A percentile compares a stretch with the other conserved stretches of the same genome.
These are phyloP conservation scores for Leccinum idahoense DNA, from an alignment of 1,284 basidiomycete species.

Conservation along the genomic window DNA sequence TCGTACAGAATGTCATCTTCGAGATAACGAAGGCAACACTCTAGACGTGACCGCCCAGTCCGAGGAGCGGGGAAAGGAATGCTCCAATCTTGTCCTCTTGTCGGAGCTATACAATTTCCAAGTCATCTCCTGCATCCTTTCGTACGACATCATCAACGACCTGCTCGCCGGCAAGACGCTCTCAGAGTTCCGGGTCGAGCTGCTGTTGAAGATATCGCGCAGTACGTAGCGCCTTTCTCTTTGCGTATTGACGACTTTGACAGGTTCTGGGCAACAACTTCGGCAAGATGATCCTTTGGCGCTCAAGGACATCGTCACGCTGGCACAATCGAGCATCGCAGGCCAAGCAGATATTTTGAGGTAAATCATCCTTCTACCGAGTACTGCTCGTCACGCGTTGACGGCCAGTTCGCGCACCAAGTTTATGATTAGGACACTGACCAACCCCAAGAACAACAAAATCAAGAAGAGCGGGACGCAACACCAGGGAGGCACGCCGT, in stretches of 20 bases:
- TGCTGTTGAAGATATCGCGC: slow-evolving; percentile 75
- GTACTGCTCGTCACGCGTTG: not conserved
- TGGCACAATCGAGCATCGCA: slow-evolving; percentile 72
- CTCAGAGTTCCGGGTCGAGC: too few species aligned
- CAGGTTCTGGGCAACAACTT: slow-evolving; percentile 83
- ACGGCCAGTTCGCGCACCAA: slow-evolving; percentile 64
- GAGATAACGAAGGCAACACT: too few species aligned
- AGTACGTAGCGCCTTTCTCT: slow-evolving; percentile 41
- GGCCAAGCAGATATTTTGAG: slow-evolving; percentile 54
- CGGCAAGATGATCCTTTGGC: slow-evolving; percentile 85
- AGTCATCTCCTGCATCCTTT: slow-evolving; percentile 80
- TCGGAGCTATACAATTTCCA: slow-evolving; percentile 96
- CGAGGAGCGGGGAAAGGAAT: slow-evolving; percentile 69
- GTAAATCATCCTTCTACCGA: slow-evolving; percentile 30
- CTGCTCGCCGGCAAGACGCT: slow-evolving; percentile 47
- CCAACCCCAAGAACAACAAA: slow-evolving; percentile 89
- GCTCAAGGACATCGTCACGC: slow-evolving; percentile 79
- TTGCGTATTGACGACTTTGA: slow-evolving; percentile 6
- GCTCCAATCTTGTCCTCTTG: slow-evolving; percentile 82
- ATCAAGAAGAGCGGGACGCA: slow-evolving; percentile 57
- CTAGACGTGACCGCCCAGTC: not conserved
- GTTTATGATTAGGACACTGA: slow-evolving; percentile 91
- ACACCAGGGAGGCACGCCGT: slow-evolving; percentile 66
- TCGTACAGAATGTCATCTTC: too few species aligned
- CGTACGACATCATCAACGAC: slow-evolving; percentile 86